These are phyloP conservation scores for Immersiella caudata DNA, from an alignment of 495 filamentous ascomycete species.

Conservation along the genomic window DNA sequence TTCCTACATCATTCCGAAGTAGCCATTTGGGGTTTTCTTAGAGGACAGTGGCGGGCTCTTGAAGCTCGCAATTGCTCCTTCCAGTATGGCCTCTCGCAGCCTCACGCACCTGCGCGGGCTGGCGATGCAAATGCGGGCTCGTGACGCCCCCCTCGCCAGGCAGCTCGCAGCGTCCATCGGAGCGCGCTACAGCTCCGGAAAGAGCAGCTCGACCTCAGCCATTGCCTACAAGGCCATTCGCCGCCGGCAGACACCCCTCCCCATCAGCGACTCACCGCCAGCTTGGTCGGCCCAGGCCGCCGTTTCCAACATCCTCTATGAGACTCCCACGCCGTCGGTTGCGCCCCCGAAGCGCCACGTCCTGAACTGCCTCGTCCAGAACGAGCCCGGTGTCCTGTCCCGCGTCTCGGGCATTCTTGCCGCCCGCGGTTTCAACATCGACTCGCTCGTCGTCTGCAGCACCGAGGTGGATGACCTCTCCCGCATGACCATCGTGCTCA, in stretches of 20 bases:
- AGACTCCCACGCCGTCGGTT: constrained; percentile 83
- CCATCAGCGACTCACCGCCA: constrained; percentile 70
- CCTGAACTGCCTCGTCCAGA: constrained; percentile 97
- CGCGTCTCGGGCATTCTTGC: constrained; percentile 96
- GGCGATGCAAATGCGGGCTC: constrained; percentile 29
- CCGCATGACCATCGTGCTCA: constrained; percentile 97
- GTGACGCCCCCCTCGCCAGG: constrained; percentile 25
- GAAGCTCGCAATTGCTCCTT: constrained; percentile 30
- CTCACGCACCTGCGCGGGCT: constrained; percentile 42
- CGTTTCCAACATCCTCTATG: constrained; percentile 97
- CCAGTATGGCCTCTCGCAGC: constrained; percentile 49
- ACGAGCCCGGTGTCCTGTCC: constrained; percentile 95
- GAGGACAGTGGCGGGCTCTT: constrained; percentile 14
- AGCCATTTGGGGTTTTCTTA: background rate
- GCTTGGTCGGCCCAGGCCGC: constrained; percentile 93
- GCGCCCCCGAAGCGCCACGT: constrained; percentile 90
- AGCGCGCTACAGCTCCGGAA: constrained; percentile 33
- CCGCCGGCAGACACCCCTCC: constrained; percentile 81
- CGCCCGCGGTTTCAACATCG: constrained; percentile 97
- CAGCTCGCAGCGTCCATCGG: constrained; percentile 26
- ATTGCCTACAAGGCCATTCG: constrained; percentile 98
- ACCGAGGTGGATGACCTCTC: constrained; percentile 97
- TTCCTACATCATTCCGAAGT: background rate
- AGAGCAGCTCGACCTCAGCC: constrained; percentile 79
- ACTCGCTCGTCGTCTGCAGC: constrained; percentile 94